Evolutionary conservation across 805 yeast genomes (phyloP).

Genomic region (Schwanniomyces vanrijiae): DNA sequence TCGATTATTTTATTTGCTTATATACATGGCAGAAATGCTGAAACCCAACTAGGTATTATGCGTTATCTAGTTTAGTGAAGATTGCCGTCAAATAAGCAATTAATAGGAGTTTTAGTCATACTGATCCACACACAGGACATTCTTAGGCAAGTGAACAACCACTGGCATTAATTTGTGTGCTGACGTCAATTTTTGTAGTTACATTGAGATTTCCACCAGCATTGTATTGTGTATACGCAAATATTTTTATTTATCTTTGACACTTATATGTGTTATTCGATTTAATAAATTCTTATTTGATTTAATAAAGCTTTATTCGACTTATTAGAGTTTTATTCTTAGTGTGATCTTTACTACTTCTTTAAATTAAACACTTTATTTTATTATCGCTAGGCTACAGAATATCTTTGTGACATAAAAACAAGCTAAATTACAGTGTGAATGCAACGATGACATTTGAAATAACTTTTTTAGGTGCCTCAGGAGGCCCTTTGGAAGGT

Average conservation of each 20-base stretch:
- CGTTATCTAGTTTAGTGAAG: not conserved
- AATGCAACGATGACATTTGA: slow-evolving; percentile 44
- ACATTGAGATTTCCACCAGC: not conserved
- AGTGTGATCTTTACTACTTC: too few relatives aligned
- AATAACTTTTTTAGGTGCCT: slow-evolving; percentile 68
- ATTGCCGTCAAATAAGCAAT: too few relatives aligned
- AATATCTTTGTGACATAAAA: not conserved
- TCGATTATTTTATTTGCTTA: too few relatives aligned
- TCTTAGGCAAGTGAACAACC: not conserved
- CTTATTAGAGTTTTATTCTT: too few relatives aligned
- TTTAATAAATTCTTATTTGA: too few relatives aligned
- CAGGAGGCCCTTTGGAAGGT: slow-evolving; percentile 84
- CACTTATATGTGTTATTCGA: too few relatives aligned
- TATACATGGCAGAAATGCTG: not conserved
- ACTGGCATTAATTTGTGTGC: not conserved
- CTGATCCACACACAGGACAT: not conserved
- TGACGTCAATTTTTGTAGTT: not conserved
- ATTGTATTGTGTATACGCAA: too few relatives aligned
- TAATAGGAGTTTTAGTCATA: not conserved
- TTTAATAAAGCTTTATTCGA: too few relatives aligned
- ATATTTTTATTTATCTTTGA: too few relatives aligned
- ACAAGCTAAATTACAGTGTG: not conserved
- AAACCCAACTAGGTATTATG: not conserved
- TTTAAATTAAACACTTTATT: too few relatives aligned
- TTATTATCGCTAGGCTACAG: too few relatives aligned